Evolutionary conservation across 495 filamentous ascomycete species (phyloP).

Genomic region (Neurospora terricola): DNA sequence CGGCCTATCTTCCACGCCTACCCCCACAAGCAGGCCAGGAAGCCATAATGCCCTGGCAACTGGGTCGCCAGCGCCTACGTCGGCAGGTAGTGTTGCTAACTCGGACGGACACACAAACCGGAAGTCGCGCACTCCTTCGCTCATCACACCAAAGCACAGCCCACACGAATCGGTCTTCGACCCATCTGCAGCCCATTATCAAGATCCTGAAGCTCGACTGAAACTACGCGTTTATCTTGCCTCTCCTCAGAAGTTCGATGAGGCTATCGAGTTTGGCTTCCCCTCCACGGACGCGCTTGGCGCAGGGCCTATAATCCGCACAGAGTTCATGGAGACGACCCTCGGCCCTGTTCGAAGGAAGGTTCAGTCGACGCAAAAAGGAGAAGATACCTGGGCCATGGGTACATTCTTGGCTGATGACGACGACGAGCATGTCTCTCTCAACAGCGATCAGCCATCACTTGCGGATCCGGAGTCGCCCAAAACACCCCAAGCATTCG

Average conservation of each 20-base stretch:
- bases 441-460: slow-evolving; percentile 41
- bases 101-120: slow-evolving; percentile 27
- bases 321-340: neutral
- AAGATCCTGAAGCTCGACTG: slow-evolving; percentile 79
- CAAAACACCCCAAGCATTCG: slow-evolving; percentile 38
- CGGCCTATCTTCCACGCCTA: slow-evolving; percentile 33
- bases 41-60: neutral
- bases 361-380: slow-evolving; percentile 15
- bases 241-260: slow-evolving; percentile 91
- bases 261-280: slow-evolving; percentile 89
- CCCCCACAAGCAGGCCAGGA: slow-evolving; percentile 7
- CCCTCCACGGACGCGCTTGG: slow-evolving; percentile 46
- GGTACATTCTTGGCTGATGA: slow-evolving; percentile 42
- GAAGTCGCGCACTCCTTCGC: slow-evolving; percentile 39
- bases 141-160: slow-evolving; percentile 38
- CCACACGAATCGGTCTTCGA: slow-evolving; percentile 50
- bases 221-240: slow-evolving; percentile 83
- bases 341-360: slow-evolving; percentile 5
- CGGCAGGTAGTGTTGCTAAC: slow-evolving; percentile 14
- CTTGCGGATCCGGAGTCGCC: slow-evolving; percentile 44
- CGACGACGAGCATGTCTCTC: slow-evolving; percentile 34
- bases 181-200: slow-evolving; percentile 70
- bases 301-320: slow-evolving; percentile 7
- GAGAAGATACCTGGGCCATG: slow-evolving; percentile 28
- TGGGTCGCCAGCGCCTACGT: slow-evolving; percentile 24